These are phyloP conservation scores for Boletus insuetus DNA, from an alignment of 768 basidiomycete genomes.

Conservation along the genomic window DNA sequence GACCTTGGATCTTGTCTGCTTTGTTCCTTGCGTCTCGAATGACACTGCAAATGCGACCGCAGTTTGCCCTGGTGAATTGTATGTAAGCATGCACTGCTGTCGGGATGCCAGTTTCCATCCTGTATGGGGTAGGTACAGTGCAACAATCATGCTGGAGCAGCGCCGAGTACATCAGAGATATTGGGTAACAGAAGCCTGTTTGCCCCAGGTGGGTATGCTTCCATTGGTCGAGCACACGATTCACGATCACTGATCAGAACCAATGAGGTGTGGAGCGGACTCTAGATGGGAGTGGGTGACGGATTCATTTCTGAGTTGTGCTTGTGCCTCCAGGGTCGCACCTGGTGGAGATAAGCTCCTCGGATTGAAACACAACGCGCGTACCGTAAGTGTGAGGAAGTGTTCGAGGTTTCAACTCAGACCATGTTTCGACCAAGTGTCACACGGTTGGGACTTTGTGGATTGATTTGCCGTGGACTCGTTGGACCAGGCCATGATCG, in stretches of 20 bases:
- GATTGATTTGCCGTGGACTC: background rate
- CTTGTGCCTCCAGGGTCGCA: constrained; percentile 1
- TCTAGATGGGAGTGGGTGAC: background rate
- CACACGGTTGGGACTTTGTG: background rate
- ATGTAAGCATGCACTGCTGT: background rate
- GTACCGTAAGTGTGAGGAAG: constrained; percentile 2
- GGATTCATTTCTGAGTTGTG: constrained; percentile 4
- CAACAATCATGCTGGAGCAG: background rate
- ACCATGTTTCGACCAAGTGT: constrained; percentile 1
- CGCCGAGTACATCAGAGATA: background rate
- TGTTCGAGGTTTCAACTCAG: constrained; percentile 6
- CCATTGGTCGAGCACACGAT: constrained; percentile 5
- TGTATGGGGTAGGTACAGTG: background rate
- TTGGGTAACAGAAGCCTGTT: constrained; percentile 2
- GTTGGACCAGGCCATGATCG: background rate
- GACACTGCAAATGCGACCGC: background rate
- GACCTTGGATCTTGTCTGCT: background rate
- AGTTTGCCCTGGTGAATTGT: background rate
- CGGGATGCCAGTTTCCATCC: background rate
- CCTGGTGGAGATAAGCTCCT: constrained; percentile 9
- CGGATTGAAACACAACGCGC: constrained; percentile 12
- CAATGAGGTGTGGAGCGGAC: constrained; percentile 3
- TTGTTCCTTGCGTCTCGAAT: background rate
- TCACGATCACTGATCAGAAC: constrained; percentile 14
- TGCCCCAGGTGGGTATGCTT: background rate